Evolutionary conservation across 257 asterid species (phyloP).

Genomic region (Fraxinus quadrangulata): DNA sequence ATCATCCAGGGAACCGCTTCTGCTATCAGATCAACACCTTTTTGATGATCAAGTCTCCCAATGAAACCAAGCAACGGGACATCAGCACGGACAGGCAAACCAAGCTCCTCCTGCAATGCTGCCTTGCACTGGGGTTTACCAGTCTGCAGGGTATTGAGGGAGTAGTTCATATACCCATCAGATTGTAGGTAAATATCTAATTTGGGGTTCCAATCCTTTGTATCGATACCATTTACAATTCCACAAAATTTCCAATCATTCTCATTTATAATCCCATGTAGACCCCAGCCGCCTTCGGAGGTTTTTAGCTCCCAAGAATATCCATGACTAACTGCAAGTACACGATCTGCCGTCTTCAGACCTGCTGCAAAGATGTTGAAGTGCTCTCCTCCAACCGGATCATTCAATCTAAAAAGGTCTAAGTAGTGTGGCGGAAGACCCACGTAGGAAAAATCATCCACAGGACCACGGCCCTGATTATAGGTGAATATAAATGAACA

Average conservation of each 20-base stretch:
- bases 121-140: conserved; percentile 85
- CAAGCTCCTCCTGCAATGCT: conserved; percentile 87
- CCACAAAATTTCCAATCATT: conserved; percentile 86
- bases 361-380: conserved; percentile 95
- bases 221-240: conserved; percentile 92
- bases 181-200: conserved; percentile 66
- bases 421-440: conserved; percentile 79
- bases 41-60: conserved; percentile 89
- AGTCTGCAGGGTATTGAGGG: conserved; percentile 61
- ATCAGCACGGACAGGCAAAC: conserved; percentile 63
- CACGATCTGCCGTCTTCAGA: conserved; percentile 77
- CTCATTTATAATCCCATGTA: conserved; percentile 69
- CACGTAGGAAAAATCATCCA: conserved; percentile 56
- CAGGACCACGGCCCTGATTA: conserved; percentile 92
- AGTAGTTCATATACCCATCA: conserved; percentile 79
- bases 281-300: conserved; percentile 94
- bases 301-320: conserved; percentile 92
- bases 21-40: conserved; percentile 87
- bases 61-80: conserved; percentile 84
- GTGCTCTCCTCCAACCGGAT: conserved; percentile 95
- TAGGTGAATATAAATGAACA: conserved; percentile 14
- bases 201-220: conserved; percentile 86
- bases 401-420: conserved; percentile 69
- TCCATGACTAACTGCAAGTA: conserved; percentile 86
- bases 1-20: conserved; percentile 93